A percentile compares a stretch with the other conserved stretches of the same genome.
Conservation (phyloP, 164 flowering plant genomes). For the Magnolia officinalis region DNA sequence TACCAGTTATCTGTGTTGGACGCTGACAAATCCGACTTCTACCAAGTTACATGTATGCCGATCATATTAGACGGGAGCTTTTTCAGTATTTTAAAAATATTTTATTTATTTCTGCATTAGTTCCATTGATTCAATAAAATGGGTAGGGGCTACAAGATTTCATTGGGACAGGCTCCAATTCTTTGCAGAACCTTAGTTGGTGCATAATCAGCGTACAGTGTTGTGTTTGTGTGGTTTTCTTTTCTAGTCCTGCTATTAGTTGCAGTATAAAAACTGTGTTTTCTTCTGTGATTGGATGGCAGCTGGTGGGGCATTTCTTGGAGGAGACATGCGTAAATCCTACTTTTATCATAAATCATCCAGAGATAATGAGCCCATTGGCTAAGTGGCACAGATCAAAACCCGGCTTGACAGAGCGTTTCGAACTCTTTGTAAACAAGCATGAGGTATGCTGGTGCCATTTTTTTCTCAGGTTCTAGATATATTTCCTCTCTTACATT, state of each 20-base stretch:
- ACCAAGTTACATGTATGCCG: too few relatives aligned
- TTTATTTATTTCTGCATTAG: too few relatives aligned
- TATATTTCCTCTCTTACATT: background rate
- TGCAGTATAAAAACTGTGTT: background rate
- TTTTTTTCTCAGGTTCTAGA: background rate
- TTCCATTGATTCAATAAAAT: too few relatives aligned
- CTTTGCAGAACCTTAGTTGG: too few relatives aligned
- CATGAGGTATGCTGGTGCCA: slow-evolving; percentile 57
- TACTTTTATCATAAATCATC: slow-evolving; percentile 87
- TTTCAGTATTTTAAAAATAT: too few relatives aligned
- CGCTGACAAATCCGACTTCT: too few relatives aligned
- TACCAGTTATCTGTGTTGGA: too few relatives aligned
- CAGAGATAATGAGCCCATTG: slow-evolving; percentile 96
- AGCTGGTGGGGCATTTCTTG: slow-evolving; percentile 97
- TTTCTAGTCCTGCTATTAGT: background rate
- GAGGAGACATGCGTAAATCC: slow-evolving; percentile 92
- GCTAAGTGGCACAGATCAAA: slow-evolving; percentile 94
- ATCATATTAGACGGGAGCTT: too few relatives aligned
- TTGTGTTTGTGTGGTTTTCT: too few relatives aligned
- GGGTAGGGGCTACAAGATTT: too few relatives aligned
- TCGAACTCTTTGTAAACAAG: slow-evolving; percentile 87
- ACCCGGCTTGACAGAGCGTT: slow-evolving; percentile 87
- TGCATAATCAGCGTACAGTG: too few relatives aligned
- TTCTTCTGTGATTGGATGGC: slow-evolving; percentile 20
- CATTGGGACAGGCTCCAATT: too few relatives aligned